Base-by-base conservation (phyloP, 805 yeast genomes). In the Kodamaea laetipori region DNA sequence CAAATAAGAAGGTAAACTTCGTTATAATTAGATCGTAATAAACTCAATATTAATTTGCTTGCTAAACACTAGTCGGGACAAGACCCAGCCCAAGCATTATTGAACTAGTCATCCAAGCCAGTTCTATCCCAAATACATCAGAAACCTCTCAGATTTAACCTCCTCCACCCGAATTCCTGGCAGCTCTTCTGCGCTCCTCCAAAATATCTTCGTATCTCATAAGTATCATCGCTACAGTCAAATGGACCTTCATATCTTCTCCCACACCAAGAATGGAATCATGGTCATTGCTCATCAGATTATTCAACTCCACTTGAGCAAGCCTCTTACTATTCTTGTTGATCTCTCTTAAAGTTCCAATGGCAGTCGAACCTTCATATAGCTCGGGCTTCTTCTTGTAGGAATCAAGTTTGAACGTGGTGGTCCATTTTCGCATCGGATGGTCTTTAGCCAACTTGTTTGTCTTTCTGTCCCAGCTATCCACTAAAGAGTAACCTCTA, bases 381-480 rank as follows among this genome's bases (percentile, higher is more conserved):
- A 12, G 10, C 18, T 8, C 34, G 13, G 34, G 34, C 19, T 30
- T 17, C 10, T 13, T n/a, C 15, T 10, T 8, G 19, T 17, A 36
- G 10, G 18, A 12, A 3, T 10, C 8, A 12, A 31, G 23, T 11
- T 10, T 21, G 11, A 30, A 28, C 4, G 32, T 12, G 6, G 12
- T 30, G 13, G 17, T 30, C 34, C 18, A 13, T 4, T 11, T 16
- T 6, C 15, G 12, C 16, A 15, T 7, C 17, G 24, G 24, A 21
- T 21, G 24, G 19, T 28, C 34, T 26, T 28, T 34, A 11, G 25
- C 37, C 6, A 39, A 30, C 17, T 36, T 44, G 28, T 44, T 24
- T 12, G 31, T 30, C 13, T 16, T 17, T 17, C 19, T 44, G 32
- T 44, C 44, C 47, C 47, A 44, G 25, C 37, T 44, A 8, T 44